Conservation (phyloP, 305 asterid species). For the Fraxinus velutina region DNA sequence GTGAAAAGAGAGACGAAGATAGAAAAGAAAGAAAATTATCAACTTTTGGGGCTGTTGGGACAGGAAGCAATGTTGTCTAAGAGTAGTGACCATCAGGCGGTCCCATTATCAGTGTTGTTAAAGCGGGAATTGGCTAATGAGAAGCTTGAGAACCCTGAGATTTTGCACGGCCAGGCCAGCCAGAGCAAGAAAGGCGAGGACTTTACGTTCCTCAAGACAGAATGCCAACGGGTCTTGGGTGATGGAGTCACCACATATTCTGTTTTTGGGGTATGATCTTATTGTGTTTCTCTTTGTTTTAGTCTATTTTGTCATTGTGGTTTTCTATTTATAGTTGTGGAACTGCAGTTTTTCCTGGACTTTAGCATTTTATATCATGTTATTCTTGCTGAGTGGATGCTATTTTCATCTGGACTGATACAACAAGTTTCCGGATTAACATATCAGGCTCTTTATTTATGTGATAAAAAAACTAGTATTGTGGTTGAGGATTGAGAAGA, state of each 20-base stretch:
- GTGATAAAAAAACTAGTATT: background rate
- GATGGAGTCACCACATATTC: slow-evolving; percentile 87
- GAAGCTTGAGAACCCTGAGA: slow-evolving; percentile 87
- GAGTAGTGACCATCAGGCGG: slow-evolving; percentile 69
- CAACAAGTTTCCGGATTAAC: background rate
- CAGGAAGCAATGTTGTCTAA: slow-evolving; percentile 63
- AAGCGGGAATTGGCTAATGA: slow-evolving; percentile 88
- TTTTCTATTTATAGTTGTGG: slow-evolving; percentile 6
- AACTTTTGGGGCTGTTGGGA: slow-evolving; percentile 26
- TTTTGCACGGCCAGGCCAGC: slow-evolving; percentile 69
- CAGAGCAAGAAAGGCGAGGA: slow-evolving; percentile 98
- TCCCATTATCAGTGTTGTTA: slow-evolving; percentile 82
- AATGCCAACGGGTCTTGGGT: slow-evolving; percentile 77
- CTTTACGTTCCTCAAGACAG: slow-evolving; percentile 74
- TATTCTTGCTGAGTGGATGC: background rate
- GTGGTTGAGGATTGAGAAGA: slow-evolving; percentile 2
- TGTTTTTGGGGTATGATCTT: slow-evolving; percentile 67
- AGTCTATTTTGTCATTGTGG: slow-evolving; percentile 1
- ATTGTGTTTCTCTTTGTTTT: background rate
- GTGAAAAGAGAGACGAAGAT: slow-evolving; percentile 7
- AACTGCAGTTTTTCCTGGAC: slow-evolving; percentile 8
- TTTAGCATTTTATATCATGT: slow-evolving; percentile 15
- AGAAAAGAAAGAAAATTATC: slow-evolving; percentile 20
- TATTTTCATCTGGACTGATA: background rate
- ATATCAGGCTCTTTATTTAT: background rate